Evolutionary conservation across 1,284 basidiomycete genomes (phyloP).

Genomic region (Ceratobasidium sp.): DNA sequence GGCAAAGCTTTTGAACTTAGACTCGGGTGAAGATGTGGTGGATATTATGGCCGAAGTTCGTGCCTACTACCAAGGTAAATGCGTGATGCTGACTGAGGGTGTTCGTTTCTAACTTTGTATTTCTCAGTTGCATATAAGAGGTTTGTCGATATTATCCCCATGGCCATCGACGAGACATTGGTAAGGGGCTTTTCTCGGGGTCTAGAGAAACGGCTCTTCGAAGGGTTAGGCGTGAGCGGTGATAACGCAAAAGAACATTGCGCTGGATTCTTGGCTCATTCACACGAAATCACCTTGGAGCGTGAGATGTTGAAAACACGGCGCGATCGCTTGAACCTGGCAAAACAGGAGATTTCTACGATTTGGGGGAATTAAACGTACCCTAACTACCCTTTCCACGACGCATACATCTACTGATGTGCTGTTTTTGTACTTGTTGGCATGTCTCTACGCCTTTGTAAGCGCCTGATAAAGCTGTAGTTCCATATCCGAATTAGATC

Average conservation of each 20-base stretch:
- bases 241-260: slow-evolving; percentile 40
- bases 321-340: slow-evolving; percentile 24
- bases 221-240: slow-evolving; percentile 32
- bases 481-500: neutral
- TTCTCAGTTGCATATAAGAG: slow-evolving; percentile 37
- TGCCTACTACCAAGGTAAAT: slow-evolving; percentile 64
- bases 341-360: slow-evolving; percentile 31
- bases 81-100: neutral
- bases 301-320: slow-evolving; percentile 40
- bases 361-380: slow-evolving; percentile 31
- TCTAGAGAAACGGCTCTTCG: slow-evolving; percentile 29
- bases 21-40: slow-evolving; percentile 65
- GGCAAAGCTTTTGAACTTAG: slow-evolving; percentile 59
- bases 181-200: slow-evolving; percentile 33
- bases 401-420: slow-evolving; percentile 12
- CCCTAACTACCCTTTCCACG: too few relatives aligned
- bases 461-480: neutral
- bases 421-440: neutral
- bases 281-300: slow-evolving; percentile 25
- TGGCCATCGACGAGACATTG: slow-evolving; percentile 28
- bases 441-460: neutral
- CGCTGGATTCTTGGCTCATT: slow-evolving; percentile 19
- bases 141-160: slow-evolving; percentile 23
- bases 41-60: slow-evolving; percentile 67
- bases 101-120: too few relatives aligned